Percentiles rank a stretch among this genome's conserved stretches.
phyloP scores from a whole-genome alignment of 2,329 filamentous ascomycete genomes.

The Drechslerella coelobrocha region DNA sequence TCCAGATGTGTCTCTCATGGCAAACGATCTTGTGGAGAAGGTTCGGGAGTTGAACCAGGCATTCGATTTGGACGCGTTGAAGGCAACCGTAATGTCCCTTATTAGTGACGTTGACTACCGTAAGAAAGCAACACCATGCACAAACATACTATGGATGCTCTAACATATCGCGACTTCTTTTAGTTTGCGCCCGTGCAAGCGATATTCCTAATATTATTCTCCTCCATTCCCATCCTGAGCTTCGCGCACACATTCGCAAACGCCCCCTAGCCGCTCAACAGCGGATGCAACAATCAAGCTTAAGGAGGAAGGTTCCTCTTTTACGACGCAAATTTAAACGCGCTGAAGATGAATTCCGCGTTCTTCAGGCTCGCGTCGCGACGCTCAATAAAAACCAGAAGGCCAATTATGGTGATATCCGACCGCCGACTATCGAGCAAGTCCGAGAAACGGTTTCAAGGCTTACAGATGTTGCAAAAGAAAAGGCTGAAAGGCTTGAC shows the following conservation, averaged over 20 bases:
- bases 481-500: conserved; percentile 40
- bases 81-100: conserved; percentile 25
- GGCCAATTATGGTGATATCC: conserved; percentile 40
- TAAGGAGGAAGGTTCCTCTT: conserved; percentile 38
- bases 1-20: conserved; percentile 46
- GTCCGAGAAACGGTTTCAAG: conserved; percentile 42
- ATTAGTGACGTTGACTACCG: conserved; percentile 42
- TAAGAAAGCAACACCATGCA: conserved; percentile 2
- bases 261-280: conserved; percentile 43
- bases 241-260: conserved; percentile 32
- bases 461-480: conserved; percentile 38
- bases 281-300: conserved; percentile 39
- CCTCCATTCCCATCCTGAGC: conserved; percentile 37
- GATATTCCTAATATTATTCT: conserved; percentile 48
- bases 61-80: conserved; percentile 25
- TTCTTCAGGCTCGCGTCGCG: conserved; percentile 42
- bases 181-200: conserved; percentile 37
- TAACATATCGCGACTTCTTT: not conserved
- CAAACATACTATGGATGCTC: not conserved
- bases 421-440: conserved; percentile 43
- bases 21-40: conserved; percentile 35
- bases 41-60: conserved; percentile 26
- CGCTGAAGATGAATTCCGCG: conserved; percentile 33
- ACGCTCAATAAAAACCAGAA: conserved; percentile 41
- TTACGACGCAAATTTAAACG: conserved; percentile 40